Evolutionary conservation across 179 eudicot genomes (phyloP), one percentile per base, ranked within the genome.

Genomic region (Drosera spatulata): DNA sequence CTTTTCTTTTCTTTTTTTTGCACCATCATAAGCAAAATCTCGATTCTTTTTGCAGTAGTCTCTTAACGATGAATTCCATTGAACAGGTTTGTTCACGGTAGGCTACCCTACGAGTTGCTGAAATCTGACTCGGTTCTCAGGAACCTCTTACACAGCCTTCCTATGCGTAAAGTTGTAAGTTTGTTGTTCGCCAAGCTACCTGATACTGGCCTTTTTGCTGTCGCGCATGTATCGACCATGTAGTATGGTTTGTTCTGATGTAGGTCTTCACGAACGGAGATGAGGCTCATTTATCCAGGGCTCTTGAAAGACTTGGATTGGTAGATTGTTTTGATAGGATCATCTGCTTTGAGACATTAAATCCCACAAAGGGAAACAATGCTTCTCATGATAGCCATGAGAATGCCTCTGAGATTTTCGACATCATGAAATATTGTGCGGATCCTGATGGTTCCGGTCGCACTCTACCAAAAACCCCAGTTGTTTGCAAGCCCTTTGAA

Each of bases 251-350:
- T 10, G 12, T 13, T 40, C 8, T 10, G 37, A 39, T 39, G 65
- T 76, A 91, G 95, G 79, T 91, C 45, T 66, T 91, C 69, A 83
- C 98, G 9, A 91, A 91, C 60, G 80, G 87, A 55, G 84, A 91
- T 58, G 66, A 84, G 67, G 82, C 66, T 64, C 96, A 91, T 52
- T 80, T 85, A 39, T 79, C 74, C 15, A 69, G 66, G 50, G 73
- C 69, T 68, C 84, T 91, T 42, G 60, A 67, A 67, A 74, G 86
- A 76, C 88, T 91, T 40, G 98, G 89, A 49, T 62, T 88, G 56
- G 86, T 88, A 73, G 96, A 78, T 64, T 91, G 98, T 64, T 91
- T 91, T 46, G 95, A 88, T 4, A 75, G 61, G 50, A 68, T 86
- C 45, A 75, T 88, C 10, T 84, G 91, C 69, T 91, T 91, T 6